Conservation (phyloP, 1,284 basidiomycete species). For the Fistulinella staudtii region DNA sequence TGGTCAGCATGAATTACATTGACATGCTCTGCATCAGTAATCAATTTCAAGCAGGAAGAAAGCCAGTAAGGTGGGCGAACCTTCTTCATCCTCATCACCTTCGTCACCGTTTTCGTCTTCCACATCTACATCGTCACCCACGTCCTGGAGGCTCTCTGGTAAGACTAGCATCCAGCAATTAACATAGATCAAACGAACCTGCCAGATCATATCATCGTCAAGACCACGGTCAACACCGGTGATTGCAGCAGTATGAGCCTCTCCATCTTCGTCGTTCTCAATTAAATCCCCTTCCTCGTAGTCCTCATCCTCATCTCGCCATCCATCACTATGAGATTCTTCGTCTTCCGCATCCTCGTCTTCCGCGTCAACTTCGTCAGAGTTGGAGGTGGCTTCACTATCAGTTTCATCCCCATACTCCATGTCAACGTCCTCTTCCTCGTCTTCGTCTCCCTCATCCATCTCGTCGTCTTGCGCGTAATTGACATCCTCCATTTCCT, state of each 20-base stretch:
- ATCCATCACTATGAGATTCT: constrained; percentile 60
- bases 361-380: constrained; percentile 61
- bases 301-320: constrained; percentile 63
- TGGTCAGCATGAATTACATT: constrained; percentile 50
- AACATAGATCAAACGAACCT: constrained; percentile 44
- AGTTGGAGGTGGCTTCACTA: constrained; percentile 72
- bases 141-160: constrained; percentile 44
- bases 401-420: constrained; percentile 80
- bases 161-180: not conserved
- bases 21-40: constrained; percentile 23
- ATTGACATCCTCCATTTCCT: constrained; percentile 82
- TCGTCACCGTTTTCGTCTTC: constrained; percentile 43
- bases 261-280: constrained; percentile 52
- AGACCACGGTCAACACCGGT: constrained; percentile 38
- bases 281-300: constrained; percentile 58
- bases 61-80: constrained; percentile 22
- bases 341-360: constrained; percentile 60
- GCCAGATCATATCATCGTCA: constrained; percentile 66
- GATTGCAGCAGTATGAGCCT: constrained; percentile 41
- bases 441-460: constrained; percentile 77
- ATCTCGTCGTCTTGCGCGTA: constrained; percentile 73
- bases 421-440: constrained; percentile 83
- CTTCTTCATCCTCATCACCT: constrained; percentile 44
- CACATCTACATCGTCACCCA: constrained; percentile 54
- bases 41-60: constrained; percentile 10